Base-by-base conservation (phyloP, 225 moss, liverwort and hornwort species). In the Anthoceros angustus region DNA sequence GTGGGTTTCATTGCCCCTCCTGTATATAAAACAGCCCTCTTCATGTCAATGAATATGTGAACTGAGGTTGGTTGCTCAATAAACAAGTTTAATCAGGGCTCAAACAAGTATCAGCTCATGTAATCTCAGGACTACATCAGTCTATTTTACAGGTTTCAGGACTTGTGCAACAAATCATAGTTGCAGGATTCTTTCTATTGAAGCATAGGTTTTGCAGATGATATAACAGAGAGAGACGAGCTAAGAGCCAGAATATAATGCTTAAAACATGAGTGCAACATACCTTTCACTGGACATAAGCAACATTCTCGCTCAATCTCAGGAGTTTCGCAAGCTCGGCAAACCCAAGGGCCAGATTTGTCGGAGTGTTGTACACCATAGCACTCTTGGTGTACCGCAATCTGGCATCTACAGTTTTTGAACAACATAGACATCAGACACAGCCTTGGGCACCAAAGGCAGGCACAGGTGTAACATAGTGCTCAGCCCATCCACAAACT, bases 1-100 rank as follows among this genome's bases (percentile, higher is more conserved):
- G 98, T 82, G n/a, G 92, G 98, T 69, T 99, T 99, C 65, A 99
- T 71, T 66, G 98, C 98, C 61, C 98, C 98, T 70, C 98, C 98
- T 99, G 79, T 50, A 16, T 43, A 50, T 12, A 62, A 61, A 26
- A 65, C 50, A 23, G 10, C 20, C 72, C n/a, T 18, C 46, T 11
- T 24, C 25, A 4, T 42, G 25, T 61, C 8, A 69, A 46, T 10
- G 39, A 12, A 61, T 24, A 18, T 7, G 32, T 25, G 25, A 69
- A 32, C 6, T 32, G 32, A 32, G 32, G 32, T 32, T 32, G 32
- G 32, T 32, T 32, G 32, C 32, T 32, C 32, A 32, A 32, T 32
- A 1, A 32, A 32, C 1, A 32, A 32, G 32, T 4, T 32, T 32
- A 32, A 4, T 32, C 2, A 32, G 32, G 32, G 32, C 32, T 1